These are phyloP conservation scores for Cnidoscolus chayamansa DNA, from an alignment of 441 rosid genomes.

Conservation along the genomic window DNA sequence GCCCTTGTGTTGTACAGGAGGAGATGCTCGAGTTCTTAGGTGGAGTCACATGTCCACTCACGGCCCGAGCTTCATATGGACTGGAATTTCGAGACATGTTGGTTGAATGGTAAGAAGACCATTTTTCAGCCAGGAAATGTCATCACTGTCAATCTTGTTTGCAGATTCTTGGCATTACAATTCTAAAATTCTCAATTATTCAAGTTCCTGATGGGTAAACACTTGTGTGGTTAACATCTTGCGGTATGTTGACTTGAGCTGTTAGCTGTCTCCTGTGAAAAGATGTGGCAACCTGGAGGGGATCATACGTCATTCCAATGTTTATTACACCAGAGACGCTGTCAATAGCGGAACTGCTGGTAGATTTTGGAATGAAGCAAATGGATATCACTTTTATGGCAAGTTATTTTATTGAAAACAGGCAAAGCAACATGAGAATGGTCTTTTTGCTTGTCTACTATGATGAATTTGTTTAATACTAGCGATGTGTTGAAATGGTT, in stretches of 20 bases:
- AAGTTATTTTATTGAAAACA: slow-evolving; percentile 6
- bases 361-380: slow-evolving; percentile 19
- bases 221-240: slow-evolving; percentile 22
- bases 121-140: slow-evolving; percentile 23
- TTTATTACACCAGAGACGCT: slow-evolving; percentile 9
- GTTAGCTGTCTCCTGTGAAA: slow-evolving; percentile 19
- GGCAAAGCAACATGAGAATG: background rate
- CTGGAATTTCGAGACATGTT: slow-evolving; percentile 39
- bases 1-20: slow-evolving; percentile 74
- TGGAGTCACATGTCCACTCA: slow-evolving; percentile 52
- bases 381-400: slow-evolving; percentile 9
- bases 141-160: slow-evolving; percentile 28
- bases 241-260: slow-evolving; percentile 31
- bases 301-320: slow-evolving; percentile 8
- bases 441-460: background rate
- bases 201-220: slow-evolving; percentile 28
- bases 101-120: slow-evolving; percentile 33
- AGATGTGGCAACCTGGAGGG: slow-evolving; percentile 22
- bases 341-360: background rate
- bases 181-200: slow-evolving; percentile 24
- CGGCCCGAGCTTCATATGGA: slow-evolving; percentile 47
- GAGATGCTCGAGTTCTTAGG: slow-evolving; percentile 58
- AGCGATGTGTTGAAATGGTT: background rate
- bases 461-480: background rate
- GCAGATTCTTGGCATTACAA: slow-evolving; percentile 37